These are phyloP conservation scores for Agarophyton chilense DNA, from an alignment of 23 red algal genomes.

Conservation along the genomic window DNA sequence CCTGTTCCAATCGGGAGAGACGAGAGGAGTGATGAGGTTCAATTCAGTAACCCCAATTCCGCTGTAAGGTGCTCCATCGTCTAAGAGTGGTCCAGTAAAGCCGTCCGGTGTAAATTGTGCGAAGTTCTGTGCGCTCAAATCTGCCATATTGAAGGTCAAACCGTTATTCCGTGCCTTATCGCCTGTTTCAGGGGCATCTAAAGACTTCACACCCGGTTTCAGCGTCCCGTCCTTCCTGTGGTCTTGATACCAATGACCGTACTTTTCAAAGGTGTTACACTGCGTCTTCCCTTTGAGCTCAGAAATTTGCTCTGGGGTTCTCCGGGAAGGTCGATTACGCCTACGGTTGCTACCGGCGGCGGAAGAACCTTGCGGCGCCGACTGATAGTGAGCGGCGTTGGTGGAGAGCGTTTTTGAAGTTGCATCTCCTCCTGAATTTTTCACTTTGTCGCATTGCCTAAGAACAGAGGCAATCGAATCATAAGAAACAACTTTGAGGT, in stretches of 20 bases:
- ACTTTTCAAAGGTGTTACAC: not conserved
- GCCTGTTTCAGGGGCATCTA: not conserved
- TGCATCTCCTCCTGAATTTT: not conserved
- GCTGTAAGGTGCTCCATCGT: slow-evolving; percentile 48
- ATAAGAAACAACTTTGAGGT: slow-evolving; percentile 11
- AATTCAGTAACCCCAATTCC: slow-evolving; percentile 23
- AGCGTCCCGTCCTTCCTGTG: slow-evolving; percentile 26
- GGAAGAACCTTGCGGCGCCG: too few species aligned
- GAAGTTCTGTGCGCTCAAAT: not conserved
- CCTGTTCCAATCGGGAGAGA: slow-evolving; percentile 31
- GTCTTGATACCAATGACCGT: not conserved
- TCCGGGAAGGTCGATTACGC: too few species aligned
- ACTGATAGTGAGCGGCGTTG: not conserved
- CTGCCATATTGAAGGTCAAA: not conserved
- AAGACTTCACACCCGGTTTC: not conserved
- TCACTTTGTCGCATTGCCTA: not conserved
- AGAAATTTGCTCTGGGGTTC: slow-evolving; percentile 1
- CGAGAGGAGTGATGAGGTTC: not conserved
- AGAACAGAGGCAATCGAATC: slow-evolving; percentile 13
- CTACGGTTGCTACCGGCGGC: too few species aligned
- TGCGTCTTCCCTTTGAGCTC: not conserved
- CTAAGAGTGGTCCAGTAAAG: slow-evolving; percentile 5
- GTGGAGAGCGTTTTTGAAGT: not conserved
- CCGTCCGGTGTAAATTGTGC: not conserved
- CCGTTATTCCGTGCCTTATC: not conserved